Evolutionary conservation across 495 filamentous ascomycete genomes (phyloP), one percentile per base, ranked within the genome.

Genomic region (Penicillium roqueforti): DNA sequence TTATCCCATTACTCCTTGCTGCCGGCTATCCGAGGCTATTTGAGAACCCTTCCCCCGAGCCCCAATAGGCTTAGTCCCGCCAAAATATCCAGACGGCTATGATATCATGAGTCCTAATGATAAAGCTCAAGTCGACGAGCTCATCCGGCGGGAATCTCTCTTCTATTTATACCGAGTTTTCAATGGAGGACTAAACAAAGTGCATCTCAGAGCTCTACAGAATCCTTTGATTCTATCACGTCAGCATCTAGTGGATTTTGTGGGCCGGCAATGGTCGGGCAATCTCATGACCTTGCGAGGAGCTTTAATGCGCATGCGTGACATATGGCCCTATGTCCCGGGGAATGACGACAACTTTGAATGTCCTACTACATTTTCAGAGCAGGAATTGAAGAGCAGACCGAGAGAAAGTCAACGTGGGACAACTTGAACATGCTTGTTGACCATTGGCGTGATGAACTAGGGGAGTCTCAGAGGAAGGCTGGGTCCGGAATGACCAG

Each of bases 361-460:
- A 41, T 68, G 63, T 49, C 58, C 56, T 36, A 43, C 63, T 46
- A 3, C 11, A 32, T 65, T 63, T 31, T 54, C 56, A 16, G 36
- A 63, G 38, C 20, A 48, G 22, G 57, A 68, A 5, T 50, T 6
- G 11, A n/a, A 14, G 45, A 61, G 8, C 52, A 65, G 19, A 23
- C 47, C 18, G 53, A 65, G 14, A 52, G 53, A 9, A 60, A 64
- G 56, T 40, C 40, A 52, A 56, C 57, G 56, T 66, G 62, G 59
- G 54, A 50, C 31, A 54, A 59, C 28, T 42, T 58, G 20, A 62
- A 62, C 45, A 40, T 0, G 1, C 51, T 66, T 20, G 56, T 66
- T 41, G 45, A 56, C 8, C 46, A 66, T 16, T 63, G 63, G 55
- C 60, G 60, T 13, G 39, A 60, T 38, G 54, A 63, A 49, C 47